Conservation (phyloP, 1,284 basidiomycete species). For the Ganoderma resinaceum region DNA sequence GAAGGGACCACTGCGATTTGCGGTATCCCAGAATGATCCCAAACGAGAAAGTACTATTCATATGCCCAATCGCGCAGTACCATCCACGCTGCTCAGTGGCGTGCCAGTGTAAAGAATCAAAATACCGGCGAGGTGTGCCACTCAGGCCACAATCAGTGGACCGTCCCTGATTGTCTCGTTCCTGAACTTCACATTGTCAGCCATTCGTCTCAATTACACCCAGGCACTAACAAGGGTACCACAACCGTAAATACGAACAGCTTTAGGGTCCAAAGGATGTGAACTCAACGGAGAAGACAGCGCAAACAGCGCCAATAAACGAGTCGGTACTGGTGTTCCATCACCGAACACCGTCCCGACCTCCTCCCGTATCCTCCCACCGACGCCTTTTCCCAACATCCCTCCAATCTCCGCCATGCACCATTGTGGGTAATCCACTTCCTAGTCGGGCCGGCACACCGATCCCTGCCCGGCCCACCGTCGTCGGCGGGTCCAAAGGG, state of each 20-base stretch:
- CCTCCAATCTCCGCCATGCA: conserved; percentile 35
- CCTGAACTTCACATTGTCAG: not conserved
- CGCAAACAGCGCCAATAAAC: not conserved
- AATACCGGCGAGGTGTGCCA: not conserved
- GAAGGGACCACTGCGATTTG: conserved; percentile 15
- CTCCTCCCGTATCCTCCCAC: conserved; percentile 34
- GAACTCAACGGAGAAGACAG: not conserved
- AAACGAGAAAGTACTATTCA: not conserved
- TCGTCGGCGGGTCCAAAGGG: conserved; percentile 57
- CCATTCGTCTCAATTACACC: not conserved
- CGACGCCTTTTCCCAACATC: conserved; percentile 38
- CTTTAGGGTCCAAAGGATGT: not conserved
- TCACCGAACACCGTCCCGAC: conserved; percentile 12
- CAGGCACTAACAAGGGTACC: not conserved
- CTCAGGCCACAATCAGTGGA: not conserved
- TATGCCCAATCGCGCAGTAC: not conserved
- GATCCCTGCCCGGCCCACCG: conserved; percentile 57
- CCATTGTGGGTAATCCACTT: not conserved
- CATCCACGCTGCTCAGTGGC: not conserved
- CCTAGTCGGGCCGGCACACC: conserved; percentile 44
- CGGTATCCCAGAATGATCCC: conserved; percentile 19
- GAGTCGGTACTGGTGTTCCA: not conserved
- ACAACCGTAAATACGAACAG: not conserved
- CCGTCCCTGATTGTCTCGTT: conserved; percentile 7
- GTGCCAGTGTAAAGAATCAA: not conserved